Percentiles rank a stretch among this genome's conserved stretches.
Evolutionary conservation across 2,329 filamentous ascomycete genomes (phyloP).

Genomic region (Dissoconium aciculare): DNA sequence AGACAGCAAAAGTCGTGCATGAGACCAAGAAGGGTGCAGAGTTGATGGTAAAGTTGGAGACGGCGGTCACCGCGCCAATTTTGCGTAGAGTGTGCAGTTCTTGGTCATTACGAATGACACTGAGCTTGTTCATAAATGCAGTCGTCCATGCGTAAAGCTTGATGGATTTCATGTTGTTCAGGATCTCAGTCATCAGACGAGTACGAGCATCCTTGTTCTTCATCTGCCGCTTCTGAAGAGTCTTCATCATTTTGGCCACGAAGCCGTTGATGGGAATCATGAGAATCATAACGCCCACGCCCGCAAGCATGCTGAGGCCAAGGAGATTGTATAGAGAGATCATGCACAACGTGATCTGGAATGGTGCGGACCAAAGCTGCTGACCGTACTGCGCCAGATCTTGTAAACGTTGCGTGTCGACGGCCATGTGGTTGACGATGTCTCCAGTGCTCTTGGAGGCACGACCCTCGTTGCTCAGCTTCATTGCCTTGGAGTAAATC

Average conservation of each 20-base stretch:
- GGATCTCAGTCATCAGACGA: slow-evolving; percentile 86
- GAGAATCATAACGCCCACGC: slow-evolving; percentile 84
- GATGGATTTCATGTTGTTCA: slow-evolving; percentile 99
- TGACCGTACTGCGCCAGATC: slow-evolving; percentile 92
- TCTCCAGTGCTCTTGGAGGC: slow-evolving; percentile 84
- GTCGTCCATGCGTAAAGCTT: slow-evolving; percentile 97
- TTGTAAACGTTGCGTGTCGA: slow-evolving; percentile 87
- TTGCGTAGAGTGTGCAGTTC: slow-evolving; percentile 91
- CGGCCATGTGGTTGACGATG: slow-evolving; percentile 98
- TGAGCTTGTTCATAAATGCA: slow-evolving; percentile 95
- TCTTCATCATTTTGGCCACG: slow-evolving; percentile 87
- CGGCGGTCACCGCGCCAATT: slow-evolving; percentile 83
- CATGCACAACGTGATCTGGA: slow-evolving; percentile 95
- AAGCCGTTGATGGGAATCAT: slow-evolving; percentile 95
- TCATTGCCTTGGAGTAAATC: slow-evolving; percentile 84
- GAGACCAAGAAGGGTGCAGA: slow-evolving; percentile 96
- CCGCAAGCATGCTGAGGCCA: slow-evolving; percentile 87
- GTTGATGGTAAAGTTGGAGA: slow-evolving; percentile 96
- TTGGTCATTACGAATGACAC: slow-evolving; percentile 86
- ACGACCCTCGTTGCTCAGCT: slow-evolving; percentile 82
- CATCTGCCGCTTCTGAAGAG: slow-evolving; percentile 90
- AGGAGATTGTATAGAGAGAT: slow-evolving; percentile 88
- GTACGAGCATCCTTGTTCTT: slow-evolving; percentile 96
- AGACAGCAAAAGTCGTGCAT: slow-evolving; percentile 89
- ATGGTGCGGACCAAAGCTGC: slow-evolving; percentile 90